Base-by-base conservation (phyloP, 768 basidiomycete genomes). In the Pleurotus pulmonarius region DNA sequence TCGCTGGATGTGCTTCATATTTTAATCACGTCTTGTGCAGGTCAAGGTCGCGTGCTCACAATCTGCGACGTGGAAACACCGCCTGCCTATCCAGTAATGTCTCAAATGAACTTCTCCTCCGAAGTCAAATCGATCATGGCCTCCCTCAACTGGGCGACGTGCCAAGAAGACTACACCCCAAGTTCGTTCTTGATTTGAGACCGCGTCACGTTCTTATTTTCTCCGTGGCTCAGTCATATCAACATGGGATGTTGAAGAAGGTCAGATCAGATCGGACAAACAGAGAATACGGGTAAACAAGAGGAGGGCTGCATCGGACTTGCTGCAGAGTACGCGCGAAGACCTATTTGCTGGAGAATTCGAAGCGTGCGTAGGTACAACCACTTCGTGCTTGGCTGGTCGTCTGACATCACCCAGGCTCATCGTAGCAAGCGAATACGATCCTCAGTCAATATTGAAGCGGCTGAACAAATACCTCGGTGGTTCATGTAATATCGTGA, bases 11-110 rank as follows among this genome's bases (percentile, higher is more conserved):
- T 15, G 8, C 24, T 40, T 49, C 9, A 58, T 55, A 58, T 55
- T 62, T 13, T 57, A 24, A 43, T 48, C 46, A 49, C 25, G 49
- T 41, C 15, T 58, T 39, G 18, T 46, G 8, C 41, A 29, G 94
- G 91, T 24, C 73, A 85, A 63, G 97, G 96, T 16, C 81, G 83
- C 49, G 73, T 98, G 8, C 75, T 98, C 59, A 85, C 89, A 1
- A 85, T 99, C 59, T 91, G 88, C 61, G 92, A 95, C 59, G 83
- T 87, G 29, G 96, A 98, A 63, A 92, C 90, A 11, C 94, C 96
- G 4, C 96, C 97, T 5, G 88, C 93, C 41, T 96, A 92, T 69
- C 90, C 91, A 11, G 81, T 94, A 18, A 69, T 94, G 66, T 74
- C 77, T 3, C 77, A 87, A 57, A 93, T 98, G 92, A 98, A 98